Evolutionary conservation across 1,139 yeast species (phyloP).

Genomic region (Saccharomyces hybrid): DNA sequence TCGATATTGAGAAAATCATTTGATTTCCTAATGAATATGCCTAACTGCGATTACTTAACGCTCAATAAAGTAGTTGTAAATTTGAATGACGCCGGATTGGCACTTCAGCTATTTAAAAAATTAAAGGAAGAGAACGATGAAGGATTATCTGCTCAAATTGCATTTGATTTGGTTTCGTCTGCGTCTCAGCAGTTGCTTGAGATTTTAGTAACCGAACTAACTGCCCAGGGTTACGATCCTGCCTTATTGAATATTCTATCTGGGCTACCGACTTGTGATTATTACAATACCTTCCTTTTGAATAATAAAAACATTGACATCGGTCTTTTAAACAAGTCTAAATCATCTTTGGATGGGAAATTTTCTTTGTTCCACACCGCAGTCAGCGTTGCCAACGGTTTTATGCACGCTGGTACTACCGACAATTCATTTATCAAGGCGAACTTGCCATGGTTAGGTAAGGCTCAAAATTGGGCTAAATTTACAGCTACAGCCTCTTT

Average conservation of each 20-base stretch:
- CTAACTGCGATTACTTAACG: conserved; percentile 69
- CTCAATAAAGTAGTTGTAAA: conserved; percentile 83
- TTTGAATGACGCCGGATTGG: conserved; percentile 67
- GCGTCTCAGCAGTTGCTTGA: conserved; percentile 90
- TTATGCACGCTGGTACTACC: conserved; percentile 94
- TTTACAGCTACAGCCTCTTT: conserved; percentile 96
- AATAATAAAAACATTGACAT: conserved; percentile 85
- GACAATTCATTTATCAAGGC: conserved; percentile 88
- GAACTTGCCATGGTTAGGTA: conserved; percentile 92
- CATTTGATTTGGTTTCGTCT: conserved; percentile 85
- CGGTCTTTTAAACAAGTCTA: conserved; percentile 73
- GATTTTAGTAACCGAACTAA: conserved; percentile 44
- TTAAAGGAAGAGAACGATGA: conserved; percentile 36
- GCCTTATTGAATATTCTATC: conserved; percentile 66
- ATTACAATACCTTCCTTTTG: conserved; percentile 78
- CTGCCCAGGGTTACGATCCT: conserved; percentile 38
- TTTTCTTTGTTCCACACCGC: conserved; percentile 94
- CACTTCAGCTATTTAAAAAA: conserved; percentile 58
- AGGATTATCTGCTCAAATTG: conserved; percentile 78
- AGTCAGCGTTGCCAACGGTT: conserved; percentile 89
- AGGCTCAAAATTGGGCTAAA: conserved; percentile 97
- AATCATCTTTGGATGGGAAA: conserved; percentile 79
- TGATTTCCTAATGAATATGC: conserved; percentile 48
- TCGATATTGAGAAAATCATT: conserved; percentile 59
- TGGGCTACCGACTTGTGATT: conserved; percentile 93